Evolutionary conservation across 257 asterid species (phyloP).

Genomic region (Rehmannia glutinosa): DNA sequence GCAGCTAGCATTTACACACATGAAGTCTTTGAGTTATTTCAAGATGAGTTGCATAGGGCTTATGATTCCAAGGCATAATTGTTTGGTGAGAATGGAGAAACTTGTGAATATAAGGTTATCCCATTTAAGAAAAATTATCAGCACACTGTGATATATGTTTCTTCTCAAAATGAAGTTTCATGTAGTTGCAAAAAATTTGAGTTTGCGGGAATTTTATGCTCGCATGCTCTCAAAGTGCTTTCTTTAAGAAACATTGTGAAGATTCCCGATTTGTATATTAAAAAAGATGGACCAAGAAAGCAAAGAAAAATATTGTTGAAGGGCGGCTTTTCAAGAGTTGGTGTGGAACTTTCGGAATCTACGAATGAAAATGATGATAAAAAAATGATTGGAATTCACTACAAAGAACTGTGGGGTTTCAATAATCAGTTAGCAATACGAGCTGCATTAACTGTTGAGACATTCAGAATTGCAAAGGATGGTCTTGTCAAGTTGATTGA

Average conservation of each 20-base stretch:
- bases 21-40: too few species aligned
- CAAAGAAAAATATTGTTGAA: background rate
- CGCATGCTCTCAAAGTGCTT: too few species aligned
- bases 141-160: background rate
- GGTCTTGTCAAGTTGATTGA: too few species aligned
- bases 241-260: too few species aligned
- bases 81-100: background rate
- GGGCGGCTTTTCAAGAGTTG: background rate
- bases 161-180: background rate
- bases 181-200: conserved; percentile 3
- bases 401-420: background rate
- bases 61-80: background rate
- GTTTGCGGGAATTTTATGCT: background rate
- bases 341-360: too few species aligned
- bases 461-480: background rate
- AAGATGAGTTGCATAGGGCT: too few species aligned
- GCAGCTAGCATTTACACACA: conserved; percentile 7
- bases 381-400: background rate
- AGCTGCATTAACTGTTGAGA: background rate
- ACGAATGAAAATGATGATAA: background rate
- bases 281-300: too few species aligned
- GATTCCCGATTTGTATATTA: too few species aligned
- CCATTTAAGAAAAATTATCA: background rate
- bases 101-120: background rate
- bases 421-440: background rate